Conservation (phyloP, 352 stramenopile genomes). For the Phytophthora fragariaefolia region DNA sequence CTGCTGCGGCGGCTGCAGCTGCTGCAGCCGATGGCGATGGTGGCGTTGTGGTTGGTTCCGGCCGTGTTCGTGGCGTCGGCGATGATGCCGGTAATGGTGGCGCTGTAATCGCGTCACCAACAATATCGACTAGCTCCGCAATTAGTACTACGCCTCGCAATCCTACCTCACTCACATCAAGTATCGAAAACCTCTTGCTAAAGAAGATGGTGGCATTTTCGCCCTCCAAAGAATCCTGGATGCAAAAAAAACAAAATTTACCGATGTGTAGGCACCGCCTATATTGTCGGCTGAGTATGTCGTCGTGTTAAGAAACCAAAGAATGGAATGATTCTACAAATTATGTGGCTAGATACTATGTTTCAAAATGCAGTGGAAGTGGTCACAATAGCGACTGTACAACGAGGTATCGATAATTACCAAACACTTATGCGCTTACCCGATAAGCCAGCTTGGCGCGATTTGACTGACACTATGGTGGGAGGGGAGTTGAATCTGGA, state of each 20-base stretch:
- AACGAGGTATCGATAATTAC: not conserved
- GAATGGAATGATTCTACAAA: not conserved
- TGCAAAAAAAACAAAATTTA: conserved; percentile 20
- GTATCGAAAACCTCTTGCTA: not conserved
- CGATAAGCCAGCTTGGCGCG: not conserved
- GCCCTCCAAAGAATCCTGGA: conserved; percentile 13
- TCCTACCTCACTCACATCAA: not conserved
- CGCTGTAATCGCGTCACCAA: not conserved
- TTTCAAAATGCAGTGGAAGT: conserved; percentile 12
- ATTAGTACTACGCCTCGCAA: not conserved
- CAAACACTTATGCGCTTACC: not conserved
- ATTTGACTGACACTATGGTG: conserved; percentile 14
- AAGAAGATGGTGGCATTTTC: conserved; percentile 15
- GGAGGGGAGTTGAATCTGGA: conserved; percentile 10
- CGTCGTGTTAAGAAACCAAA: not conserved
- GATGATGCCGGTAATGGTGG: not conserved
- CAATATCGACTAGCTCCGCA: not conserved
- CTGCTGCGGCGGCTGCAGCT: no score
- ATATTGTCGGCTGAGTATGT: not conserved
- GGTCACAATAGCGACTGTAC: not conserved
- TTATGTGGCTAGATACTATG: conserved; percentile 5
- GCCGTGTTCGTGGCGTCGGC: no score
- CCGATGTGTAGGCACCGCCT: conserved; percentile 12
- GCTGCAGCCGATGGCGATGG: no score
- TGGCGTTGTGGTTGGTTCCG: no score